These are phyloP conservation scores for Fusarium caatingaense DNA, from an alignment of 2,329 filamentous ascomycete genomes.

Conservation along the genomic window DNA sequence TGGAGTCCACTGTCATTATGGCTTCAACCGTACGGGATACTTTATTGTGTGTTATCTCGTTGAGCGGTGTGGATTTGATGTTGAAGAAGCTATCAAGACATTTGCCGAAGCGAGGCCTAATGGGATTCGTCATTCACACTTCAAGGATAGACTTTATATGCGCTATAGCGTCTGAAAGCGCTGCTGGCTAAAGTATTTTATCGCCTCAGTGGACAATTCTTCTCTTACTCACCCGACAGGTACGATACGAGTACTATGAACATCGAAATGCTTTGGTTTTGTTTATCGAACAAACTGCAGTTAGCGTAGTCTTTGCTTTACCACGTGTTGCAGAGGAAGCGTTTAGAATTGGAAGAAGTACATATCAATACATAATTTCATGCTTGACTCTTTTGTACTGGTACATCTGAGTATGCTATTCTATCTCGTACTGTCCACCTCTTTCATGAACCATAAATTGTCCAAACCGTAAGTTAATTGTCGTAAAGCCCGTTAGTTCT, in stretches of 20 bases:
- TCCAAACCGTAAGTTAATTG: background rate
- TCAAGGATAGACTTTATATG: constrained; percentile 84
- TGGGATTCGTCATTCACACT: constrained; percentile 90
- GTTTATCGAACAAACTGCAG: background rate
- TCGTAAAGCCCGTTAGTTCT: background rate
- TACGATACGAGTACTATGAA: background rate
- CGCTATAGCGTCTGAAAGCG: constrained; percentile 66
- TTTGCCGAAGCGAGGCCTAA: constrained; percentile 80
- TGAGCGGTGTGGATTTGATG: constrained; percentile 76
- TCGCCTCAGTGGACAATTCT: background rate
- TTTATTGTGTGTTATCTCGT: constrained; percentile 93
- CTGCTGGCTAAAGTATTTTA: background rate
- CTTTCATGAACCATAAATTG: background rate
- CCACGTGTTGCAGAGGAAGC: background rate
- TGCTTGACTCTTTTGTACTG: background rate
- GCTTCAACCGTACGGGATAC: constrained; percentile 94
- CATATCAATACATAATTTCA: background rate
- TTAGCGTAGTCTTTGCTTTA: background rate
- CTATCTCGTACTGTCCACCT: background rate
- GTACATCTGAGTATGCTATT: background rate
- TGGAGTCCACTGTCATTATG: constrained; percentile 94
- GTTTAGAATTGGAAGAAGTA: background rate
- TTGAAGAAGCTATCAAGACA: constrained; percentile 81
- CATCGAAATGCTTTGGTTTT: background rate
- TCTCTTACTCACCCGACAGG: background rate